Base-by-base conservation (phyloP, 202 grass and related monocot species). In the Saccharum hybrid region DNA sequence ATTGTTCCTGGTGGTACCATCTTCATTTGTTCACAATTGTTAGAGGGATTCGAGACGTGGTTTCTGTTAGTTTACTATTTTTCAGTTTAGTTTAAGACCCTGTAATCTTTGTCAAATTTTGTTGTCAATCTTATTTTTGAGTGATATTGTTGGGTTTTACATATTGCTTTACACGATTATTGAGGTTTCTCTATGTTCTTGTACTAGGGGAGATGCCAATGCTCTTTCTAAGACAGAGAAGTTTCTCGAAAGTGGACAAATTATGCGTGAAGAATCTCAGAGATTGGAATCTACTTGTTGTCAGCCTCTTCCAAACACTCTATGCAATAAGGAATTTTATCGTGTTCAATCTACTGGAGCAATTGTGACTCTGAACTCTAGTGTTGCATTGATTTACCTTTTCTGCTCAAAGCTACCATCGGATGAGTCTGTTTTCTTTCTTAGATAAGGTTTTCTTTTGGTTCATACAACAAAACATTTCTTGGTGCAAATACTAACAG, bases 391-490 rank as follows among this genome's bases (percentile, higher is more conserved):
- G 87, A 93, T 97, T 74, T 54, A 91, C 73, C 42, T 65, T 88
- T 97, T 91, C 79, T 97, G 94, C 89, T 88, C 87, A 9, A 93
- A 89, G 87, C 91, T 97, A 56, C 94, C 94, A 66, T 97, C 82
- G 11, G 94, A 97, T 40, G 76, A 86, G 91, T 97, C 30, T 63
- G 88, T 84, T 85, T 78, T 72, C 60, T 72, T 74, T 57, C 71
- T 72, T 83, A 39, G 46, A 22, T 59, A 1, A 60, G 57, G 43
- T 84, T 75, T 62, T 78, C 5, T 60, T 88, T 74, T 80, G 51
- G 46, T 66, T 79, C 34, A 51, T 76, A 80, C 48, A 18, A 4
- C 30, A 21, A 88, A 40, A 41, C 81, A 33, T 34, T 74, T 83
- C 57, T 36, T 77, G 7, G 40, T 59, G 19, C 28, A 92, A 56